Evolutionary conservation across 1,284 basidiomycete species (phyloP).

Genomic region (Cutaneotrichosporon cutaneum): DNA sequence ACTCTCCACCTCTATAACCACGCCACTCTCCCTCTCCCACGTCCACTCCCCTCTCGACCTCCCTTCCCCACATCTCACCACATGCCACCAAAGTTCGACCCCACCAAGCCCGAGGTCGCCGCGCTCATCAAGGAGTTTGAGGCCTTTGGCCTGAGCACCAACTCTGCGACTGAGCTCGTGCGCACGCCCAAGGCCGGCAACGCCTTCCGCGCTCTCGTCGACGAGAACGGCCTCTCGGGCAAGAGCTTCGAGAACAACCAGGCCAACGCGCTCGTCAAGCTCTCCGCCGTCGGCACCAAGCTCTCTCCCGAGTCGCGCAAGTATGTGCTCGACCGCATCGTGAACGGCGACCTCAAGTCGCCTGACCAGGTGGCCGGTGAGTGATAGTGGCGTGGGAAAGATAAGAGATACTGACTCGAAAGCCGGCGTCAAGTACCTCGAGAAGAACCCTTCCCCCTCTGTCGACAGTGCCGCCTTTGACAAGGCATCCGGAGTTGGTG

Average conservation of each 20-base stretch:
- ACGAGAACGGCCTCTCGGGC: slow-evolving; percentile 59
- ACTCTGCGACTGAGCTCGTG: slow-evolving; percentile 78
- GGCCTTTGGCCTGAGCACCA: slow-evolving; percentile 71
- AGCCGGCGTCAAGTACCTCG: slow-evolving; percentile 80
- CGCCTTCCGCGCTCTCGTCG: slow-evolving; percentile 70
- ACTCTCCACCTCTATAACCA: neutral
- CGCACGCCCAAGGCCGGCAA: slow-evolving; percentile 73
- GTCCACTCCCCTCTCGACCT: slow-evolving; percentile 1
- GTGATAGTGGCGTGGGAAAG: slow-evolving; percentile 33
- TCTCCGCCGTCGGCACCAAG: slow-evolving; percentile 67
- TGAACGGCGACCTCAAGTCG: slow-evolving; percentile 70
- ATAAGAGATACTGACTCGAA: slow-evolving; percentile 5
- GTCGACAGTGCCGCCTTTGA: slow-evolving; percentile 75
- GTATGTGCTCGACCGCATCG: slow-evolving; percentile 69
- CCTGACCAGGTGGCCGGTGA: slow-evolving; percentile 84
- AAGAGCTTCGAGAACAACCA: slow-evolving; percentile 72
- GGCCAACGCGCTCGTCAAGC: slow-evolving; percentile 68
- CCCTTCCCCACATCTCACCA: neutral
- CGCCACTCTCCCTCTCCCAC: neutral
- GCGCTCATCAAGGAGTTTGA: slow-evolving; percentile 68
- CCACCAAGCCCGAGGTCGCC: slow-evolving; percentile 55
- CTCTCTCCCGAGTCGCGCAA: slow-evolving; percentile 61
- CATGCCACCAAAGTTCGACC: slow-evolving; percentile 59
- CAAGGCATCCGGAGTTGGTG: slow-evolving; percentile 82
- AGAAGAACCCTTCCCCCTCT: slow-evolving; percentile 60